These are phyloP conservation scores for Proliferodiscus dingleyae DNA, from an alignment of 2,329 filamentous ascomycete genomes.

Conservation along the genomic window DNA sequence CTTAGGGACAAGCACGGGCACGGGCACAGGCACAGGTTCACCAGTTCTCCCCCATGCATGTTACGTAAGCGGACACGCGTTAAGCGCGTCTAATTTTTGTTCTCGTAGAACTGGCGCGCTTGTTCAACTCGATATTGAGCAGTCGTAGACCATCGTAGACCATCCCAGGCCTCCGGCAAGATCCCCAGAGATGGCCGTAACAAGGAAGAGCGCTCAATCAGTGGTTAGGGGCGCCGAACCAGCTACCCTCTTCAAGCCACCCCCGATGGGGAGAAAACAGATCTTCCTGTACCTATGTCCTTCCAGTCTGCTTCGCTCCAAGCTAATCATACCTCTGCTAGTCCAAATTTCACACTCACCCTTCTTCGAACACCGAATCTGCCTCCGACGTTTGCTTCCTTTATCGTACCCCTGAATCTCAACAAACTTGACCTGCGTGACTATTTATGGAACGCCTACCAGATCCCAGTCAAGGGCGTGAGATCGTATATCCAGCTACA, in stretches of 20 bases:
- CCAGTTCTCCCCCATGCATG: too few relatives aligned
- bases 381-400: slow-evolving; percentile 77
- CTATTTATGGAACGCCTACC: slow-evolving; percentile 86
- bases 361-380: slow-evolving; percentile 69
- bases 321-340: slow-evolving; percentile 34
- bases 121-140: too few relatives aligned
- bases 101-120: too few relatives aligned
- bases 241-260: too few relatives aligned
- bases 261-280: slow-evolving; percentile 47
- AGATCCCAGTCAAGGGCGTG: slow-evolving; percentile 65
- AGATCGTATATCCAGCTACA: slow-evolving; percentile 76
- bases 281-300: slow-evolving; percentile 48
- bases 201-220: too few relatives aligned
- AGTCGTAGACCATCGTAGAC: too few relatives aligned
- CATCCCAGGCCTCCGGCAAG: too few relatives aligned
- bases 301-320: background rate
- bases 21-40: too few relatives aligned
- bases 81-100: slow-evolving; percentile 3
- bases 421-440: slow-evolving; percentile 96
- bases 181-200: too few relatives aligned
- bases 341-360: slow-evolving; percentile 75
- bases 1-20: too few relatives aligned
- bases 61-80: too few relatives aligned
- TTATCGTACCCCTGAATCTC: slow-evolving; percentile 85
- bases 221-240: too few relatives aligned